Evolutionary conservation across 1,284 basidiomycete species (phyloP).

Genomic region (Papiliotrema nemorosa): DNA sequence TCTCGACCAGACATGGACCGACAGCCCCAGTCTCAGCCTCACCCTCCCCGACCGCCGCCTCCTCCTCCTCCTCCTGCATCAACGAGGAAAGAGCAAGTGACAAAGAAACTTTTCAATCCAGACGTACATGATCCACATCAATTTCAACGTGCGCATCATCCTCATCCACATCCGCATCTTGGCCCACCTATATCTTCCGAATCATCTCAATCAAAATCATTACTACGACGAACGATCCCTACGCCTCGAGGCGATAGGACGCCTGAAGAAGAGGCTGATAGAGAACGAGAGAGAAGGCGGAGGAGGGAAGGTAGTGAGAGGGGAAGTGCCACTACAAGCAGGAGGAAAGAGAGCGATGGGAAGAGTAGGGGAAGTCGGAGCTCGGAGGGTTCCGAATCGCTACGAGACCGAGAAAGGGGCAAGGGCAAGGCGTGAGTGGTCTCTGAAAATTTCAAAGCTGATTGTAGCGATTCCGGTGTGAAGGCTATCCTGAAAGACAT

Average conservation of each 20-base stretch:
- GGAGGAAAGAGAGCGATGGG: slow-evolving; percentile 9
- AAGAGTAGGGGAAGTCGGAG: slow-evolving; percentile 19
- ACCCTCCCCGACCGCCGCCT: background rate
- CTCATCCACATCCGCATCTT: background rate
- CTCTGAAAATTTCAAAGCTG: background rate
- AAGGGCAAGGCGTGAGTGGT: slow-evolving; percentile 40
- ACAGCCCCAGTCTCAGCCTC: too few relatives aligned
- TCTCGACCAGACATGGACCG: too few relatives aligned
- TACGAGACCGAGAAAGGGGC: slow-evolving; percentile 47
- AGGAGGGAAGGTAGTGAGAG: slow-evolving; percentile 48
- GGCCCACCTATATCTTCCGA: slow-evolving; percentile 6
- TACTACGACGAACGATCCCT: background rate
- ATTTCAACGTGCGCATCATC: slow-evolving; percentile 30
- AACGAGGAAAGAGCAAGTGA: slow-evolving; percentile 1
- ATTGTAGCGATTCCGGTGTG: slow-evolving; percentile 47
- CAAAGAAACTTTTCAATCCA: slow-evolving; percentile 53
- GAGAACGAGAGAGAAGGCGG: slow-evolving; percentile 43
- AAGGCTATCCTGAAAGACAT: slow-evolving; percentile 45
- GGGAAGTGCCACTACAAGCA: slow-evolving; percentile 15
- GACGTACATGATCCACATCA: slow-evolving; percentile 52
- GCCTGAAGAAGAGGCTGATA: slow-evolving; percentile 44
- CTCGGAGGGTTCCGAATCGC: slow-evolving; percentile 46
- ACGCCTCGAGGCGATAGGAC: slow-evolving; percentile 12
- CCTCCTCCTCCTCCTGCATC: slow-evolving; percentile 3
- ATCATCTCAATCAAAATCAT: slow-evolving; percentile 1